phyloP scores from a whole-genome alignment of 495 filamentous ascomycete genomes.

The Penicillium egyptiacum region DNA sequence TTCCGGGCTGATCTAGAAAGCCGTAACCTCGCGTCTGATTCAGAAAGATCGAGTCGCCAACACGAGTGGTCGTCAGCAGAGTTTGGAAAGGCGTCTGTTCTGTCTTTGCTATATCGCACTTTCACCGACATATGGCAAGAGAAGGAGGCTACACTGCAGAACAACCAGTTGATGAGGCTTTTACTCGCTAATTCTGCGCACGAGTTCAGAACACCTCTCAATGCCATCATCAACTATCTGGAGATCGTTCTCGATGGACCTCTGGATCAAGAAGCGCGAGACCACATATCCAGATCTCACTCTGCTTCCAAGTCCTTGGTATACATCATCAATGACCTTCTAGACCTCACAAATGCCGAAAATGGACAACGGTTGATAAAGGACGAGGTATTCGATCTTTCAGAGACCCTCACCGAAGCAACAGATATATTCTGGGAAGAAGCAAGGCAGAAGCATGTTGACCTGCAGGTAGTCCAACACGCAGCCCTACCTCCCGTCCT shows the following conservation, averaged over 20 bases:
- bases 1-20: slow-evolving; percentile 49
- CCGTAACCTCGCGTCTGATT: neutral
- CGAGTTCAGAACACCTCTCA: slow-evolving; percentile 86
- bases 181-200: slow-evolving; percentile 87
- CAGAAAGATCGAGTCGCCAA: neutral
- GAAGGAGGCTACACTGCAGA: slow-evolving; percentile 79
- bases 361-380: slow-evolving; percentile 74
- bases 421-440: slow-evolving; percentile 72
- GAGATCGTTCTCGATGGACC: slow-evolving; percentile 84
- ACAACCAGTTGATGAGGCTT: slow-evolving; percentile 71
- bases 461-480: slow-evolving; percentile 66
- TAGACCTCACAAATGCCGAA: slow-evolving; percentile 86
- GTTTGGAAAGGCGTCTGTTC: slow-evolving; percentile 78
- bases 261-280: slow-evolving; percentile 76
- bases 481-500: slow-evolving; percentile 72
- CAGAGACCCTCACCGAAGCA: slow-evolving; percentile 70
- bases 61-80: slow-evolving; percentile 45
- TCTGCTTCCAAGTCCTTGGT: slow-evolving; percentile 89
- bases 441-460: slow-evolving; percentile 69
- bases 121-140: slow-evolving; percentile 88
- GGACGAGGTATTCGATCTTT: slow-evolving; percentile 74
- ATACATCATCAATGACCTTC: slow-evolving; percentile 88
- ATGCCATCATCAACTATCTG: slow-evolving; percentile 92
- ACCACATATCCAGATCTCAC: slow-evolving; percentile 81
- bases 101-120: slow-evolving; percentile 83